Evolutionary conservation across 352 stramenopile species (phyloP).

Genomic region (Pythium inflatum): DNA sequence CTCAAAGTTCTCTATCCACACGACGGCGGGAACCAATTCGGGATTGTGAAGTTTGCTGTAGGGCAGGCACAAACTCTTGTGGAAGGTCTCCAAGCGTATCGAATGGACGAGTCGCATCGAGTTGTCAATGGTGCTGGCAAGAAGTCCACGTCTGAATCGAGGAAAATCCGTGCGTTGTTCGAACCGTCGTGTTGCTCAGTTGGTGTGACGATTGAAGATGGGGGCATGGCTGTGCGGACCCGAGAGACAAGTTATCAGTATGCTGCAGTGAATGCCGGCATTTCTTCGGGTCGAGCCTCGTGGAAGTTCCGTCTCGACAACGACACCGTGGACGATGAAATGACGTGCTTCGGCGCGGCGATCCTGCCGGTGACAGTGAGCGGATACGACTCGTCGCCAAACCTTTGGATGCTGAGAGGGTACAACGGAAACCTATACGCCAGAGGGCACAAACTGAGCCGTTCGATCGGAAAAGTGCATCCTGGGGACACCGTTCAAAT

Average conservation of each 20-base stretch:
- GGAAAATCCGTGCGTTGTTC: slow-evolving; percentile 77
- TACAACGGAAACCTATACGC: slow-evolving; percentile 93
- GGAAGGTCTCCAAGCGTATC: slow-evolving; percentile 53
- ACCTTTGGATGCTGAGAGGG: slow-evolving; percentile 90
- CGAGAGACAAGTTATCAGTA: slow-evolving; percentile 90
- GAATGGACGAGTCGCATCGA: slow-evolving; percentile 45
- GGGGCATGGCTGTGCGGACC: slow-evolving; percentile 71
- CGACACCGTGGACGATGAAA: slow-evolving; percentile 90
- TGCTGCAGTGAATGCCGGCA: slow-evolving; percentile 78
- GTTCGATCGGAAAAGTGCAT: slow-evolving; percentile 88
- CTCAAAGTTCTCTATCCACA: slow-evolving; percentile 31
- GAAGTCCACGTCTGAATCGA: slow-evolving; percentile 58
- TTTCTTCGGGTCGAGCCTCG: slow-evolving; percentile 76
- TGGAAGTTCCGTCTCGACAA: slow-evolving; percentile 90
- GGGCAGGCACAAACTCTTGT: slow-evolving; percentile 50
- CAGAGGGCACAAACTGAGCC: slow-evolving; percentile 83
- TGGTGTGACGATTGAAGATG: slow-evolving; percentile 82
- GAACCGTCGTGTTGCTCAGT: slow-evolving; percentile 76
- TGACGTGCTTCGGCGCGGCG: slow-evolving; percentile 91
- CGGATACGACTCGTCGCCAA: slow-evolving; percentile 90
- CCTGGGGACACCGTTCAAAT: slow-evolving; percentile 87
- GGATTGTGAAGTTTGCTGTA: slow-evolving; percentile 46
- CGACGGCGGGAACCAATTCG: neutral
- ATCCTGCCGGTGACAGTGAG: slow-evolving; percentile 87
- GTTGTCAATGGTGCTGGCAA: slow-evolving; percentile 42